phyloP scores from a whole-genome alignment of 768 basidiomycete species.

The Sarcodon aspratus region DNA sequence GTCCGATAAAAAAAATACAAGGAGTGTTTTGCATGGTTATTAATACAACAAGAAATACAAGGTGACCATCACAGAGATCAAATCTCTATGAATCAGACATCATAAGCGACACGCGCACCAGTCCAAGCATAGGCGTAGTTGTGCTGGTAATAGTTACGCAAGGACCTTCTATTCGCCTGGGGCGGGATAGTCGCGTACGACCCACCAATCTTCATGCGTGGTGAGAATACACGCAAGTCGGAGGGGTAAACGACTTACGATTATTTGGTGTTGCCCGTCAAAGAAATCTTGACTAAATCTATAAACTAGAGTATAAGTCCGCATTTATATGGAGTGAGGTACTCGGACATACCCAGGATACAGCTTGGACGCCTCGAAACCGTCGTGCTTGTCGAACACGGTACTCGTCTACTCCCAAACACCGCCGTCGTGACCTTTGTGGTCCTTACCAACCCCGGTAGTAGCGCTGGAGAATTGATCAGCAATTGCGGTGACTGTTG shows the following conservation, averaged over 20 bases:
- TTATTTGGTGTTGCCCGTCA: constrained; percentile 76
- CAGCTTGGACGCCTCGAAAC: constrained; percentile 60
- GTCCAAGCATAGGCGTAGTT: constrained; percentile 89
- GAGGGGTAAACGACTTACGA: constrained; percentile 42
- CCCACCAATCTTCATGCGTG: constrained; percentile 63
- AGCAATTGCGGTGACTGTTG: constrained; percentile 1
- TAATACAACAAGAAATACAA: too few species aligned
- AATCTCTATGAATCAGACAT: constrained; percentile 15
- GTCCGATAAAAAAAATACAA: too few species aligned
- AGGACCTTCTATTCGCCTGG: constrained; percentile 58
- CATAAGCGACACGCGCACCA: constrained; percentile 60
- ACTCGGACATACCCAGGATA: constrained; percentile 67
- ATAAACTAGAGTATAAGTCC: neutral
- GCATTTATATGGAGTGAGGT: neutral
- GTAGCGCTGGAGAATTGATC: constrained; percentile 41
- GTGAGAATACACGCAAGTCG: constrained; percentile 5
- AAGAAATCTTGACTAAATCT: constrained; percentile 65
- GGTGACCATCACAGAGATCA: neutral
- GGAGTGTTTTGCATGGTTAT: too few species aligned
- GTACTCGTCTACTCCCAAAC: constrained; percentile 99
- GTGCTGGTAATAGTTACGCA: constrained; percentile 89
- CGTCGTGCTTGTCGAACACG: constrained; percentile 54
- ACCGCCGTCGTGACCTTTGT: constrained; percentile 80
- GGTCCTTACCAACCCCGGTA: constrained; percentile 39
- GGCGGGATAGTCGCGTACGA: constrained; percentile 82